Evolutionary conservation across 2,329 filamentous ascomycete genomes (phyloP).

Genomic region (Penicillium sp.): DNA sequence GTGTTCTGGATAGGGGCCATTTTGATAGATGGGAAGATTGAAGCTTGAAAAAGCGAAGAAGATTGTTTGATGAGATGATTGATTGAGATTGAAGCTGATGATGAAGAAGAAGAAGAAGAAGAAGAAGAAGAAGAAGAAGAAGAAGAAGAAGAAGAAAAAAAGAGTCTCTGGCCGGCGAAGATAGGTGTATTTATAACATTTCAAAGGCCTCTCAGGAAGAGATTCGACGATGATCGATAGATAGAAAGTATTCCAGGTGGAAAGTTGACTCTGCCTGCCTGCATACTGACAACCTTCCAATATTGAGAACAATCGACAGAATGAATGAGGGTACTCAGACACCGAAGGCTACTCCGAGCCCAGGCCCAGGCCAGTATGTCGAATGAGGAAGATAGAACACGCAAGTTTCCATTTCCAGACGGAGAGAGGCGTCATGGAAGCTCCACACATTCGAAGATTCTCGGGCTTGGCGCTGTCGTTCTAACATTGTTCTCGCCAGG

Average conservation of each 20-base stretch:
- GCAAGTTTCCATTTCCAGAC: too few relatives aligned
- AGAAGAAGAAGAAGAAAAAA: constrained; percentile 5
- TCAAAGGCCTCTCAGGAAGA: background rate
- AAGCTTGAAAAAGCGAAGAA: constrained; percentile 12
- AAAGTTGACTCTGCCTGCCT: background rate
- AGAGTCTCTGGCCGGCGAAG: background rate
- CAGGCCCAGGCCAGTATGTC: too few relatives aligned
- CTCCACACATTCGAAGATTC: background rate
- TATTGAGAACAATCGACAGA: too few relatives aligned
- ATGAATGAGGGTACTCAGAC: background rate
- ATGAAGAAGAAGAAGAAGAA: constrained; percentile 6
- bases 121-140: too few relatives aligned
- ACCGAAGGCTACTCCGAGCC: too few relatives aligned
- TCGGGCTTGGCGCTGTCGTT: background rate
- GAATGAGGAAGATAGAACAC: too few relatives aligned
- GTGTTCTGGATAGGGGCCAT: constrained; percentile 22
- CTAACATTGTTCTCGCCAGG: background rate
- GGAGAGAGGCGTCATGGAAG: background rate
- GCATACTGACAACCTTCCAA: too few relatives aligned
- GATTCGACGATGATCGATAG: background rate
- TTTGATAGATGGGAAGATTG: constrained; percentile 16
- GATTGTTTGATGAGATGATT: constrained; percentile 6
- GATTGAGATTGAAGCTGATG: constrained; percentile 10
- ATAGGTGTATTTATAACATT: background rate
- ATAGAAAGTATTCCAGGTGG: background rate